These are phyloP conservation scores for Russula sp. DNA, from an alignment of 768 basidiomycete genomes.

Conservation along the genomic window DNA sequence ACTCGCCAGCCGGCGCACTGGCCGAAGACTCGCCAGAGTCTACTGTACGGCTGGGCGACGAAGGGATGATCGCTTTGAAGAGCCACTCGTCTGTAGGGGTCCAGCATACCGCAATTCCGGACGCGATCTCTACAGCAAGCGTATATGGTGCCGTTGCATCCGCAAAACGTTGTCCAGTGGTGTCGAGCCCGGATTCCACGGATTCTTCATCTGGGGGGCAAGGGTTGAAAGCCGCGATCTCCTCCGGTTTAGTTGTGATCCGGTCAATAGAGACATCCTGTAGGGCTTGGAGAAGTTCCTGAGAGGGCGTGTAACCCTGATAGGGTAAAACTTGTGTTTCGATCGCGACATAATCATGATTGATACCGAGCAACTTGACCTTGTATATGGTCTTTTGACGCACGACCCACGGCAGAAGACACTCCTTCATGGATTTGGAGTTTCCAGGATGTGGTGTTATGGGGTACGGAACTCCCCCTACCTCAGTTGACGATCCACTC, in stretches of 20 bases:
- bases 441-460: constrained; percentile 22
- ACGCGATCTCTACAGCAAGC: constrained; percentile 68
- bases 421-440: constrained; percentile 6
- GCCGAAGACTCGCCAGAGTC: background rate
- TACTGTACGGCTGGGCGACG: constrained; percentile 23
- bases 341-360: constrained; percentile 46
- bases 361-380: constrained; percentile 62
- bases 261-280: constrained; percentile 28
- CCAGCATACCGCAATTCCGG: constrained; percentile 62
- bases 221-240: constrained; percentile 53
- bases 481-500: background rate
- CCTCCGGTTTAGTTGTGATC: constrained; percentile 33
- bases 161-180: constrained; percentile 40
- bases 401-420: constrained; percentile 52
- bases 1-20: background rate
- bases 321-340: constrained; percentile 71
- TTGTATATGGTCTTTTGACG: constrained; percentile 62
- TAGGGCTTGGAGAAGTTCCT: constrained; percentile 51
- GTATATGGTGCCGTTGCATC: constrained; percentile 62
- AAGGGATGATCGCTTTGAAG: constrained; percentile 47
- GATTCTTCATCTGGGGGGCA: constrained; percentile 34
- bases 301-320: constrained; percentile 59
- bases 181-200: constrained; percentile 7
- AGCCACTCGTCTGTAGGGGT: constrained; percentile 72
- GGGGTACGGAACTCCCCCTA: constrained; percentile 14